Conservation (phyloP, 2,329 filamentous ascomycete species). For the Fusarium sp. region DNA sequence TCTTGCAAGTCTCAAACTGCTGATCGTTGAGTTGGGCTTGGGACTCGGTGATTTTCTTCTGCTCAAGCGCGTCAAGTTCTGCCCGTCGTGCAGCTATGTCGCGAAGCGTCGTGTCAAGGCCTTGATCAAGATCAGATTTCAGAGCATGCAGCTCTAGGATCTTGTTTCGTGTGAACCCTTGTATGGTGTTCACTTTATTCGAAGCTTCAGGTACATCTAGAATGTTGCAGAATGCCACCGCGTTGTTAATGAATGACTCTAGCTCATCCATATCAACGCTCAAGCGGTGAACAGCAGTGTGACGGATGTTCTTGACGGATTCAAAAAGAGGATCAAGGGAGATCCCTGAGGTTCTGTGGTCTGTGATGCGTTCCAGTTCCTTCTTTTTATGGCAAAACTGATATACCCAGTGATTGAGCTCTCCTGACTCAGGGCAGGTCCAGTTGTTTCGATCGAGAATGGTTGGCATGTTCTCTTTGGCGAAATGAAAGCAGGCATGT, state of each 20-base stretch:
- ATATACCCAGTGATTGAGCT: conserved; percentile 12
- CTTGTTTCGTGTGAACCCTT: background rate
- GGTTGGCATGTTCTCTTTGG: background rate
- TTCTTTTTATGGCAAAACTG: background rate
- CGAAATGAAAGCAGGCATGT: conserved; percentile 12
- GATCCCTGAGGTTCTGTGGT: no score
- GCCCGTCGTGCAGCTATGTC: background rate
- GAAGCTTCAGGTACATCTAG: background rate
- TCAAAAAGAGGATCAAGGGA: background rate
- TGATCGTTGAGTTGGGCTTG: background rate
- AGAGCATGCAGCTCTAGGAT: background rate
- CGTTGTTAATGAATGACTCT: conserved; percentile 1
- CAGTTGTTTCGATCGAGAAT: conserved; percentile 1
- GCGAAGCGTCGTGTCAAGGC: background rate
- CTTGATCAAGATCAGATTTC: background rate
- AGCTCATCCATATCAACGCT: background rate
- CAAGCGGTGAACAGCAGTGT: conserved; percentile 18
- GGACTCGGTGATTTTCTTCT: background rate
- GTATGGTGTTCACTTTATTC: background rate
- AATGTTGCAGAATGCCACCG: background rate
- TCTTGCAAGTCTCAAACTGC: background rate
- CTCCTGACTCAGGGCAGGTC: conserved; percentile 10
- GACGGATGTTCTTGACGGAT: conserved; percentile 5
- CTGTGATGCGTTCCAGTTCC: background rate
- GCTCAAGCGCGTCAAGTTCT: background rate